These are phyloP conservation scores for Colletotrichum sojae DNA, from an alignment of 2,329 filamentous ascomycete species.

Conservation along the genomic window DNA sequence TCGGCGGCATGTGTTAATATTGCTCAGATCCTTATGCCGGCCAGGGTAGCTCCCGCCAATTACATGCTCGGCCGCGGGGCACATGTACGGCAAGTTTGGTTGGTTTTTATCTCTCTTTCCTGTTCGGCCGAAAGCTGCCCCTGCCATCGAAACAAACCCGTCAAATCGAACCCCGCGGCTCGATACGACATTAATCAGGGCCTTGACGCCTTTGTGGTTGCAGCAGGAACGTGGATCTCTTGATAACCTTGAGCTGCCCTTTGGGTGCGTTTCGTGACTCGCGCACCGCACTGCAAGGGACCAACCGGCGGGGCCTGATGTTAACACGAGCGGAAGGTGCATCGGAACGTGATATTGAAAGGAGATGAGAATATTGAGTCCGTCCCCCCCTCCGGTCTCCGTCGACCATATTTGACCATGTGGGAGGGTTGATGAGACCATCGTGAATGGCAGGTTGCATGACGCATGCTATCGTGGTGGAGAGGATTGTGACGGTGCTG, in stretches of 20 bases:
- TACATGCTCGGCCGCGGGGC: slow-evolving; percentile 2
- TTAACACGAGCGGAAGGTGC: slow-evolving; percentile 7
- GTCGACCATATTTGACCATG: background rate
- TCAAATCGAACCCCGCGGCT: slow-evolving; percentile 28
- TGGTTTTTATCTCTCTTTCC: background rate
- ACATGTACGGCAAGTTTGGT: slow-evolving; percentile 6
- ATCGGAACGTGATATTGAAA: slow-evolving; percentile 18
- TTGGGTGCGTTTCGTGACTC: slow-evolving; percentile 28
- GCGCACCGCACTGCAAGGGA: slow-evolving; percentile 8
- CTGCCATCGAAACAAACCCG: background rate
- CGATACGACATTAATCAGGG: slow-evolving; percentile 29
- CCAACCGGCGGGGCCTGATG: slow-evolving; percentile 2
- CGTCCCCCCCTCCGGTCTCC: background rate
- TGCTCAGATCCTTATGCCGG: slow-evolving; percentile 2
- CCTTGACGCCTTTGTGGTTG: slow-evolving; percentile 19
- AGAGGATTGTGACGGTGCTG: slow-evolving; percentile 16
- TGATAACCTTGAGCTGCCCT: slow-evolving; percentile 22
- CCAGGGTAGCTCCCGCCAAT: slow-evolving; percentile 23
- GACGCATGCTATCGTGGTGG: slow-evolving; percentile 18
- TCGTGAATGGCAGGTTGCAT: slow-evolving; percentile 19
- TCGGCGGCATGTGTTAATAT: slow-evolving; percentile 35
- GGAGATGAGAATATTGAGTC: slow-evolving; percentile 23
- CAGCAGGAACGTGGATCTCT: slow-evolving; percentile 11
- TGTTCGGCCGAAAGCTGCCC: slow-evolving; percentile 4
- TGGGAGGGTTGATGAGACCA: background rate